Evolutionary conservation across 345 rosid species (phyloP).

Genomic region (Camelina sativa): DNA sequence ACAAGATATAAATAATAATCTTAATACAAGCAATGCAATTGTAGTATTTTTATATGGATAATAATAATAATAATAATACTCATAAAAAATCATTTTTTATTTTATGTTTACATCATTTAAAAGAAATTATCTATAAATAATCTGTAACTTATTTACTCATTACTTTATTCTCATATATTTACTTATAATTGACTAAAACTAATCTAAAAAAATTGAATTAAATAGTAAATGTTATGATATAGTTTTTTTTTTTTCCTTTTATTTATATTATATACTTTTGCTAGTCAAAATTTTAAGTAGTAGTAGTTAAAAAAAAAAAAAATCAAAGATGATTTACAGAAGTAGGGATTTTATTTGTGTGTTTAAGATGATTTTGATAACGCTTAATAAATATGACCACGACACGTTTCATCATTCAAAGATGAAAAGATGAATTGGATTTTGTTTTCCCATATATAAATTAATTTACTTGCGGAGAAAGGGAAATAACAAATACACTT

Average conservation of each 20-base stretch:
- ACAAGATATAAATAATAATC: background rate
- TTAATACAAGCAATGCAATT: background rate
- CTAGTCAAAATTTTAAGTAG: too few species aligned
- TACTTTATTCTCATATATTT: background rate
- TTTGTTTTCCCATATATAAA: background rate
- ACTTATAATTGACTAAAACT: background rate
- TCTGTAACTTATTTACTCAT: background rate
- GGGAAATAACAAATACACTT: background rate
- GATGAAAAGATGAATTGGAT: background rate
- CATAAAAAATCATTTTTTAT: background rate
- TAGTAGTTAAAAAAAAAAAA: too few species aligned
- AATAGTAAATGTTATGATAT: too few species aligned
- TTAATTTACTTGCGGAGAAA: constrained; percentile 4
- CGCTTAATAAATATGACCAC: background rate
- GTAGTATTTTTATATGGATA: background rate
- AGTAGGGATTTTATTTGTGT: background rate
- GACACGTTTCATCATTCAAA: background rate
- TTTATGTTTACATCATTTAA: background rate
- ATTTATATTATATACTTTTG: too few species aligned
- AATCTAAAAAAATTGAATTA: too few species aligned
- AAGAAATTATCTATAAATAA: background rate
- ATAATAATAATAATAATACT: background rate
- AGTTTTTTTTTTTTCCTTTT: too few species aligned
- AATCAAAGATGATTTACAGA: too few species aligned
- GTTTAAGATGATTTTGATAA: background rate